These are phyloP conservation scores for Naganishia sp. DNA, from an alignment of 1,284 basidiomycete species.

Conservation along the genomic window DNA sequence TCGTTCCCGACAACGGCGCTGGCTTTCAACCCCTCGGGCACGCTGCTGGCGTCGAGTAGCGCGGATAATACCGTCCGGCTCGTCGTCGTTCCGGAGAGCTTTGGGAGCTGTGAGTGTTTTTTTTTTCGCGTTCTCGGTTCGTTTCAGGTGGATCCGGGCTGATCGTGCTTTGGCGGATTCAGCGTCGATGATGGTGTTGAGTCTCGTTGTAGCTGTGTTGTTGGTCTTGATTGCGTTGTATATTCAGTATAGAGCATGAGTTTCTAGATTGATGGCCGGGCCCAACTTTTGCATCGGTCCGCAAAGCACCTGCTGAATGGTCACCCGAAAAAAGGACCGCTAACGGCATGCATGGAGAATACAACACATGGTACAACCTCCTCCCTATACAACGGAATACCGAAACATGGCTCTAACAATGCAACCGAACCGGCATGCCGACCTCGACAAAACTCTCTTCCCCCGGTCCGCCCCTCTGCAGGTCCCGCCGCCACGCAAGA, in stretches of 20 bases:
- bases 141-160: background rate
- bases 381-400: background rate
- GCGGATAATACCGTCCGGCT: slow-evolving; percentile 87
- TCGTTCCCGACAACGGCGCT: slow-evolving; percentile 91
- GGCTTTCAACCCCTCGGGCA: slow-evolving; percentile 79
- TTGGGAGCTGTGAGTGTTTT: slow-evolving; percentile 36
- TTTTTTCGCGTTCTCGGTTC: too few relatives aligned
- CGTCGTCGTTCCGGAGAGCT: slow-evolving; percentile 66
- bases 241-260: slow-evolving; percentile 19
- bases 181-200: slow-evolving; percentile 22
- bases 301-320: too few relatives aligned
- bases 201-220: slow-evolving; percentile 7
- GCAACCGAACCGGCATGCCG: slow-evolving; percentile 15
- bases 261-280: too few relatives aligned
- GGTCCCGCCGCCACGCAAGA: slow-evolving; percentile 27
- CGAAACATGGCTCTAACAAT: background rate
- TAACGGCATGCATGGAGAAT: background rate
- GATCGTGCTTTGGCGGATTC: background rate
- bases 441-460: slow-evolving; percentile 15
- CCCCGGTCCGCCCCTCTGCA: background rate
- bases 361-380: background rate
- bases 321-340: too few relatives aligned
- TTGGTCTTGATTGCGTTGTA: slow-evolving; percentile 16
- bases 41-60: slow-evolving; percentile 84
- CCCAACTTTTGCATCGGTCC: too few relatives aligned